These are phyloP conservation scores for Pichia occidentalis DNA, from an alignment of 805 yeast genomes.

Conservation along the genomic window DNA sequence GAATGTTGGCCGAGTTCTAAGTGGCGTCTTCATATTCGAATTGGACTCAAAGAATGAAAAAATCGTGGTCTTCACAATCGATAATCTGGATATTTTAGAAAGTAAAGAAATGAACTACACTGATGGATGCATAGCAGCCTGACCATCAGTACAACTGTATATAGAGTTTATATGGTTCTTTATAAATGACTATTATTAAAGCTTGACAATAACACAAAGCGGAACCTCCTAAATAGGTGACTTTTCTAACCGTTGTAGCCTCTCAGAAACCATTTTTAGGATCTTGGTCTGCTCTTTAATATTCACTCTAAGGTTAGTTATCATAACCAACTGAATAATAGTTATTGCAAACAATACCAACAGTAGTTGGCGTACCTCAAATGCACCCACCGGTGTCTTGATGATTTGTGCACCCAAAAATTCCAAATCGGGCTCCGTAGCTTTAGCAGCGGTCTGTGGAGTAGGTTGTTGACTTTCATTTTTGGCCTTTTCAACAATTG, in stretches of 20 bases:
- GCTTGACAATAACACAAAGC: no score
- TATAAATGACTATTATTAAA: no score
- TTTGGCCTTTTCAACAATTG: not conserved
- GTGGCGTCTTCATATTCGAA: constrained; percentile 63
- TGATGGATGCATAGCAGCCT: constrained; percentile 9
- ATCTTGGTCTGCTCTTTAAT: no score
- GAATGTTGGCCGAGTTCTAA: constrained; percentile 32
- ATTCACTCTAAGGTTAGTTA: no score
- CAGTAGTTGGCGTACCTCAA: not conserved
- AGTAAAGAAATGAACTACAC: constrained; percentile 23
- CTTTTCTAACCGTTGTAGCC: no score
- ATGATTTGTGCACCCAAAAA: not conserved
- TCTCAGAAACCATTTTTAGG: no score
- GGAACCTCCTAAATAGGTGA: no score
- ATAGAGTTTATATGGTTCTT: no score
- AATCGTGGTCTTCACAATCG: constrained; percentile 59
- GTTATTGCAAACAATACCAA: not conserved
- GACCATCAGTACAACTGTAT: not conserved
- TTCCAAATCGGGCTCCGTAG: not conserved
- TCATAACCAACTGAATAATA: not conserved
- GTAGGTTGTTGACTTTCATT: not conserved
- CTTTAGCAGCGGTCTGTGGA: no score
- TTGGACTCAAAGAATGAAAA: constrained; percentile 47
- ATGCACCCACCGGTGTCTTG: not conserved
- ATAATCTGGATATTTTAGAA: constrained; percentile 56